Base-by-base conservation (phyloP, 164 flowering plant genomes). In the Cinnamomum micranthum region DNA sequence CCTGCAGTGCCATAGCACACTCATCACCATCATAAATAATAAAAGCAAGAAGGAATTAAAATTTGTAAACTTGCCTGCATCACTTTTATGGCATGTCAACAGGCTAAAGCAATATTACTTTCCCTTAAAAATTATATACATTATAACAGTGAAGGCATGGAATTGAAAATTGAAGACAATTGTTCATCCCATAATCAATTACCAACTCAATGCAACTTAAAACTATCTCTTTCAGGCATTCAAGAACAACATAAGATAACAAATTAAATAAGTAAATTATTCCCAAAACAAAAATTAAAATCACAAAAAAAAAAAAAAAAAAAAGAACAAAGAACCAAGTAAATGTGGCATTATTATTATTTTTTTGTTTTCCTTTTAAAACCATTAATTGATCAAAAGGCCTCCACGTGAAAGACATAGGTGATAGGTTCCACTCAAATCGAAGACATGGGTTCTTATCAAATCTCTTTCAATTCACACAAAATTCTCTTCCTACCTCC, bases 1-100 rank as follows among this genome's bases (percentile, higher is more conserved):
- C 91, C 97, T 92, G 79, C 80, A 85, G 50, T 50, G 11, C 35
- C 35, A 68, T 27, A 52, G 59, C 19, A 17, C 59, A 27, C 55
- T 19, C 35, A 31, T 20, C 52, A 33, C 41, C 71, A 35, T 68
- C 52, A 68, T 10, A 24, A 68, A 68, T 7, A 68, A n/a, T 28
- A 67, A 5, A 15, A 35, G 23, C 4, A n/a, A 2, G 17, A 24
- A 19, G 6, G 20, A 10, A 68, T 3, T 27, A 35, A 68, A 31
- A 35, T 35, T 12, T 68, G 20, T 20, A 68, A 68, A 14, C 24
- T 27, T 25, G n/a, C 13, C 33, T 13, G 19, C 19, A 52, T 52
- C 19, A 17, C 19, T 52, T 52, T 17, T 52, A 52, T 52, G 19
- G 19, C 14, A 17, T 17, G 19, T 52, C 59, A 52, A 52, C 59